Percentiles rank a stretch among this genome's conserved stretches.
These are phyloP conservation scores for Penicillium arizonense DNA, from an alignment of 495 filamentous ascomycete genomes.

Conservation along the genomic window DNA sequence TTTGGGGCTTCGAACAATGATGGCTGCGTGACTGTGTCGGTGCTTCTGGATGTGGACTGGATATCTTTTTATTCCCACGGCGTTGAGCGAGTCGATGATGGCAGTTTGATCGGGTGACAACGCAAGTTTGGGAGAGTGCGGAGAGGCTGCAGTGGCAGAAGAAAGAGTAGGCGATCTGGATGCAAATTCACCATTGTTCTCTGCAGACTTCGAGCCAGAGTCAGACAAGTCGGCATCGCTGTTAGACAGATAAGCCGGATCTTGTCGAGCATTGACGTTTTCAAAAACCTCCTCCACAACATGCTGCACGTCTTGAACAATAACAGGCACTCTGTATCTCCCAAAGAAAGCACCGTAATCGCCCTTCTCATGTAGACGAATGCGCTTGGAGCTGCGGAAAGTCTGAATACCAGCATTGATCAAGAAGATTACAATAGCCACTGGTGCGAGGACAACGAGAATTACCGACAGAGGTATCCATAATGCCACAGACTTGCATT, in stretches of 20 bases:
- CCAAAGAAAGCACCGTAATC: slow-evolving; percentile 60
- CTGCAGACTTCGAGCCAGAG: neutral
- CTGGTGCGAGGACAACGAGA: slow-evolving; percentile 62
- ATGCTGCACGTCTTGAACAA: slow-evolving; percentile 67
- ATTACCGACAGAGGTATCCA: slow-evolving; percentile 58
- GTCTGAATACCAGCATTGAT: slow-evolving; percentile 75
- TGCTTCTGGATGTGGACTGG: slow-evolving; percentile 82
- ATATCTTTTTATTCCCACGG: slow-evolving; percentile 75
- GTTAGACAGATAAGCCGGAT: slow-evolving; percentile 57
- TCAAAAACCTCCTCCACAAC: slow-evolving; percentile 75
- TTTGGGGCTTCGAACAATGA: slow-evolving; percentile 71
- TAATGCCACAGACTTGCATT: slow-evolving; percentile 29
- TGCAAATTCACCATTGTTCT: neutral
- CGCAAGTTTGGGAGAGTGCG: slow-evolving; percentile 61
- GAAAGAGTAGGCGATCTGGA: neutral
- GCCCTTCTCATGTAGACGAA: slow-evolving; percentile 71
- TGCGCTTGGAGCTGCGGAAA: slow-evolving; percentile 66
- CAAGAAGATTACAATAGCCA: slow-evolving; percentile 68
- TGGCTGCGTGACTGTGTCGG: slow-evolving; percentile 82
- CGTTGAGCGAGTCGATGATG: slow-evolving; percentile 77
- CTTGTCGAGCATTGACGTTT: slow-evolving; percentile 60
- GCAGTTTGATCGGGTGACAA: slow-evolving; percentile 75
- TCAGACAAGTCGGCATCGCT: slow-evolving; percentile 30
- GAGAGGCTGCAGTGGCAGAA: neutral
- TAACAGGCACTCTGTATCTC: slow-evolving; percentile 72